These are phyloP conservation scores for Gracilaria caudata DNA, from an alignment of 23 red algal species.

Conservation along the genomic window DNA sequence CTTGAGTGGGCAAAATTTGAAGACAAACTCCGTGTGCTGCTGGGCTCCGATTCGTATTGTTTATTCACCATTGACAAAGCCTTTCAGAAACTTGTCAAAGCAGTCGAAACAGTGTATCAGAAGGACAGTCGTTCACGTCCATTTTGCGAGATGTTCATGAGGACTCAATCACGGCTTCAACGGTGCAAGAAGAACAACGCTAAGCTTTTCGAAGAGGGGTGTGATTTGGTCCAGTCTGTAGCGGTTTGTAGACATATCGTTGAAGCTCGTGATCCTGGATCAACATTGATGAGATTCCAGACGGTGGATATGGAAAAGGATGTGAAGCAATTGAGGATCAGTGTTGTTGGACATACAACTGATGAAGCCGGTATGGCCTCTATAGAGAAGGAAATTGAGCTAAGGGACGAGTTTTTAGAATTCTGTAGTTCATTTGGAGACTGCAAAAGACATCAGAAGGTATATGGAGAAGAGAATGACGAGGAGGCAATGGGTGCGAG, in stretches of 20 bases:
- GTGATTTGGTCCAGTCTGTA: slow-evolving; percentile 16
- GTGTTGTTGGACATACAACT: slow-evolving; percentile 4
- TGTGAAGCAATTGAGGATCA: not conserved
- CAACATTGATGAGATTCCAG: slow-evolving; percentile 24
- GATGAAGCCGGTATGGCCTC: slow-evolving; percentile 1
- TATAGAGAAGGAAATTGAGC: not conserved
- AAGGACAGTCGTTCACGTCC: slow-evolving; percentile 25
- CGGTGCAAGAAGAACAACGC: not conserved
- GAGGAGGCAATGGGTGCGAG: not conserved
- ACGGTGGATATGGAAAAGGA: not conserved
- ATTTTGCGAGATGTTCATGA: slow-evolving; percentile 34
- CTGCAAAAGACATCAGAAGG: not conserved
- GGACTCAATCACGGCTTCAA: slow-evolving; percentile 11
- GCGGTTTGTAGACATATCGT: slow-evolving; percentile 13
- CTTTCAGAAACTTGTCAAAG: slow-evolving; percentile 79
- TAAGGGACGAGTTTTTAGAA: slow-evolving; percentile 29
- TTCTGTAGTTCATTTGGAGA: slow-evolving; percentile 40
- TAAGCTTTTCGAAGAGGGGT: not conserved
- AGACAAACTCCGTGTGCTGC: slow-evolving; percentile 79
- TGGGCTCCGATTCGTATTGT: slow-evolving; percentile 86
- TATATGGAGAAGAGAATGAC: not conserved
- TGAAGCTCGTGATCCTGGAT: slow-evolving; percentile 14
- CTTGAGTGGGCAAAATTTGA: slow-evolving; percentile 87
- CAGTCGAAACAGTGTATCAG: slow-evolving; percentile 46
- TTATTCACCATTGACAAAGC: slow-evolving; percentile 93